A percentile compares a stretch with the other conserved stretches of the same genome.
These are phyloP conservation scores for Beauveria sp. DNA, from an alignment of 2,329 filamentous ascomycete genomes.

Conservation along the genomic window DNA sequence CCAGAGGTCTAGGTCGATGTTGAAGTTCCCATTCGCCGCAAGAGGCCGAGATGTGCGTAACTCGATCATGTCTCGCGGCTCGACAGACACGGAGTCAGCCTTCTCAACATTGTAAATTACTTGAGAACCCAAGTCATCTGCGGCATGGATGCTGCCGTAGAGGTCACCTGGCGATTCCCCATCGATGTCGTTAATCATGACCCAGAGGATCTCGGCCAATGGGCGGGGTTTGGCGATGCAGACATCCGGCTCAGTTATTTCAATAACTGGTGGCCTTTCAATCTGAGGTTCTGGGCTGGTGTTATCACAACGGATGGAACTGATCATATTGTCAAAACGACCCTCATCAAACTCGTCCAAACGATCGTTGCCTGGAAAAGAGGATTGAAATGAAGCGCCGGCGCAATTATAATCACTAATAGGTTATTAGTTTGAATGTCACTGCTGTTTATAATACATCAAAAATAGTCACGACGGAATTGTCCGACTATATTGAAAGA, in stretches of 20 bases:
- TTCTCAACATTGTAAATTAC: not conserved
- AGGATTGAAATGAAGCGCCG: not conserved
- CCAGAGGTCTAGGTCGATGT: not conserved
- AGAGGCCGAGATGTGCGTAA: not conserved
- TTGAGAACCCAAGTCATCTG: not conserved
- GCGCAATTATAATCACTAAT: not conserved
- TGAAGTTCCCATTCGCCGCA: not conserved
- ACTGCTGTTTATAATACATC: not conserved
- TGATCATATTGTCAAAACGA: not conserved
- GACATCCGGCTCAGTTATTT: not conserved
- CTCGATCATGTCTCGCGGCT: not conserved
- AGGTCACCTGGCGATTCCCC: constrained; percentile 9
- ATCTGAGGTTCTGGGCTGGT: not conserved
- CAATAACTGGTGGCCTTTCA: not conserved
- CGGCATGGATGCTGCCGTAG: constrained; percentile 1
- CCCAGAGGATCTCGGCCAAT: constrained; percentile 5
- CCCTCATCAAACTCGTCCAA: not conserved
- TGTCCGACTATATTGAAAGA: not conserved
- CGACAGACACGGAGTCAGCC: not conserved
- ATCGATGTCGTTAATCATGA: constrained; percentile 9
- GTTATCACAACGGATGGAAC: not conserved
- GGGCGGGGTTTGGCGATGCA: not conserved
- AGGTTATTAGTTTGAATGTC: not conserved
- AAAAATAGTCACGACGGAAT: not conserved
- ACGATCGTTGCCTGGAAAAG: not conserved